phyloP scores from a whole-genome alignment of 225 moss, liverwort and hornwort genomes.

The Polytrichum formosum region DNA sequence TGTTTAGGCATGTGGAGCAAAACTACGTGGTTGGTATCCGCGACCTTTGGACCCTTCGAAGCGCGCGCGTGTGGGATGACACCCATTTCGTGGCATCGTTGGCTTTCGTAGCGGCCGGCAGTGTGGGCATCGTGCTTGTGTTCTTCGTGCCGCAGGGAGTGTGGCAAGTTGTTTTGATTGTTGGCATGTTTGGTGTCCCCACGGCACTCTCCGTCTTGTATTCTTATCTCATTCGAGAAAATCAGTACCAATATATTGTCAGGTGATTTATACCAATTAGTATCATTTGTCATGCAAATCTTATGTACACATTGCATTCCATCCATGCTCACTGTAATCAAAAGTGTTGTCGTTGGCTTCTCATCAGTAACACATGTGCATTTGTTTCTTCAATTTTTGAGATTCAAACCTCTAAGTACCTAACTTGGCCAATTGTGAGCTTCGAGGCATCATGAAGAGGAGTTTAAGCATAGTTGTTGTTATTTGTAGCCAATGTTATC shows the following conservation, averaged over 20 bases:
- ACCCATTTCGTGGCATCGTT: slow-evolving; percentile 58
- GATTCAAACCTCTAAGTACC: too few species aligned
- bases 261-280: slow-evolving; percentile 6
- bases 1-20: slow-evolving; percentile 57
- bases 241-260: slow-evolving; percentile 37
- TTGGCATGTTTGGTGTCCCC: slow-evolving; percentile 32
- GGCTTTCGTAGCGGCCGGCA: slow-evolving; percentile 38
- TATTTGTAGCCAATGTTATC: too few species aligned
- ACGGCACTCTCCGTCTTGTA: slow-evolving; percentile 33
- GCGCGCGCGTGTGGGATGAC: slow-evolving; percentile 61
- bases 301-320: too few species aligned
- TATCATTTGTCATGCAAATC: too few species aligned
- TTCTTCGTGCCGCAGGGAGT: slow-evolving; percentile 52
- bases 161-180: slow-evolving; percentile 40
- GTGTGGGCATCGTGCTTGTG: slow-evolving; percentile 44
- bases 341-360: too few species aligned
- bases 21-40: slow-evolving; percentile 78
- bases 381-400: too few species aligned
- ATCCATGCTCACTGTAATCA: too few species aligned
- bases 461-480: too few species aligned
- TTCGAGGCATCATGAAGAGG: too few species aligned
- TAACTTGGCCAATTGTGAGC: too few species aligned
- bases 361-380: too few species aligned
- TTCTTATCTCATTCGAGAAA: slow-evolving; percentile 60
- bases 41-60: slow-evolving; percentile 71